A percentile compares a stretch with the other conserved stretches of the same genome.
phyloP scores from a whole-genome alignment of 2,329 filamentous ascomycete genomes.

The Exophiala oligosperma region DNA sequence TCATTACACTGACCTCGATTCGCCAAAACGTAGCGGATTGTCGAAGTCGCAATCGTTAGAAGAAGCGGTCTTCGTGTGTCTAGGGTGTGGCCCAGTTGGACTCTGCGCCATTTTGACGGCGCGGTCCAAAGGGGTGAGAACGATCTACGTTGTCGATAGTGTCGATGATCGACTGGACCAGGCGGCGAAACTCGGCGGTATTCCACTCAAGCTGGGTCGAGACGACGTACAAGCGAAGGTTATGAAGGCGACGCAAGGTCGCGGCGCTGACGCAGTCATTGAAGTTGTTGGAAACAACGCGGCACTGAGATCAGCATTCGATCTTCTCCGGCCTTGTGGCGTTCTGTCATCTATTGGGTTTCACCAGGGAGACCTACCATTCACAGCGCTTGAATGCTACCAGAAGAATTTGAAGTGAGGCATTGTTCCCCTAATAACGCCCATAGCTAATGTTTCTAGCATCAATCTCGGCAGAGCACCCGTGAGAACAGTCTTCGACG shows the following conservation, averaged over 20 bases:
- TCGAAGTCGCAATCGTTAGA: too few relatives aligned
- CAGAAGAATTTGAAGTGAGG: constrained; percentile 75
- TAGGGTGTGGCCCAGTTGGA: constrained; percentile 64
- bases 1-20: too few relatives aligned
- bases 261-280: constrained; percentile 82
- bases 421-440: constrained; percentile 30
- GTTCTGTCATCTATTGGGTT: constrained; percentile 74
- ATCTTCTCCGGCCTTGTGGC: constrained; percentile 70
- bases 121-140: constrained; percentile 41
- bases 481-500: neutral
- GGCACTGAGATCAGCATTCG: constrained; percentile 69
- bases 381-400: constrained; percentile 63
- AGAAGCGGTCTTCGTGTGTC: constrained; percentile 55
- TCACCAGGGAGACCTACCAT: constrained; percentile 70
- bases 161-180: constrained; percentile 58
- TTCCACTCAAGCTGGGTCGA: constrained; percentile 61
- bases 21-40: too few relatives aligned
- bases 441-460: neutral
- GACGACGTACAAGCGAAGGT: constrained; percentile 41
- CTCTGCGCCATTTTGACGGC: constrained; percentile 68
- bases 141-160: constrained; percentile 55
- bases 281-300: constrained; percentile 72
- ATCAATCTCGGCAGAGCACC: neutral
- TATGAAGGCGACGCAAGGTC: constrained; percentile 62
- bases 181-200: constrained; percentile 61